Conservation (phyloP, 768 basidiomycete genomes). For the Kondoa subrosea region DNA sequence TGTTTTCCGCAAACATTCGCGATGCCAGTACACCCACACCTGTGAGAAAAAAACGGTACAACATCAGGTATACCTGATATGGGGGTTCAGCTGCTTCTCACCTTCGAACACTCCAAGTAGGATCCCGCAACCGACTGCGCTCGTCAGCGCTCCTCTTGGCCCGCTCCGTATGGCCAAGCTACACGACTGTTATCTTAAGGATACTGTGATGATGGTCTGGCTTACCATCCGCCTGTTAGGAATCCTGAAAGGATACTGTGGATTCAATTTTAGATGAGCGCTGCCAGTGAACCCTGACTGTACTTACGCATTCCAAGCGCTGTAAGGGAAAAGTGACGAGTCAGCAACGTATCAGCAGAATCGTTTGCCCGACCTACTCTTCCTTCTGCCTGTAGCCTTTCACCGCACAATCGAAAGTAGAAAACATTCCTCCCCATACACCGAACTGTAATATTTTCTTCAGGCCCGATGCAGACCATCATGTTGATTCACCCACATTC, state of each 20-base stretch:
- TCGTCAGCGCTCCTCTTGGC: constrained; percentile 71
- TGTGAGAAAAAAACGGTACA: no score
- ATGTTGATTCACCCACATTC: constrained; percentile 50
- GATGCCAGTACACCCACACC: constrained; percentile 86
- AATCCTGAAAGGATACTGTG: constrained; percentile 73
- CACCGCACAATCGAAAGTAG: constrained; percentile 92
- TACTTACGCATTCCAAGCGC: constrained; percentile 73
- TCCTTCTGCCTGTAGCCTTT: constrained; percentile 39
- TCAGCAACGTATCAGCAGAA: neutral
- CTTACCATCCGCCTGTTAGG: constrained; percentile 91
- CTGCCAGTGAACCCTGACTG: neutral
- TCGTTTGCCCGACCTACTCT: constrained; percentile 12
- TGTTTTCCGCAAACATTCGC: constrained; percentile 68
- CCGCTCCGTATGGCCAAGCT: constrained; percentile 45
- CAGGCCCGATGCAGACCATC: neutral
- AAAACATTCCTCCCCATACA: constrained; percentile 74
- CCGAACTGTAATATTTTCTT: constrained; percentile 28
- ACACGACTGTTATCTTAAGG: neutral
- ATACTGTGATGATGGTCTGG: constrained; percentile 64
- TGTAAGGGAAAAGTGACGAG: constrained; percentile 38
- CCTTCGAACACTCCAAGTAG: constrained; percentile 45
- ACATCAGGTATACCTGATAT: no score
- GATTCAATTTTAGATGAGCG: neutral
- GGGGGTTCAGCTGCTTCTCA: no score
- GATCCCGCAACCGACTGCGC: constrained; percentile 91